phyloP scores from a whole-genome alignment of 2,329 filamentous ascomycete species.

The Xylaria hypoxylon region DNA sequence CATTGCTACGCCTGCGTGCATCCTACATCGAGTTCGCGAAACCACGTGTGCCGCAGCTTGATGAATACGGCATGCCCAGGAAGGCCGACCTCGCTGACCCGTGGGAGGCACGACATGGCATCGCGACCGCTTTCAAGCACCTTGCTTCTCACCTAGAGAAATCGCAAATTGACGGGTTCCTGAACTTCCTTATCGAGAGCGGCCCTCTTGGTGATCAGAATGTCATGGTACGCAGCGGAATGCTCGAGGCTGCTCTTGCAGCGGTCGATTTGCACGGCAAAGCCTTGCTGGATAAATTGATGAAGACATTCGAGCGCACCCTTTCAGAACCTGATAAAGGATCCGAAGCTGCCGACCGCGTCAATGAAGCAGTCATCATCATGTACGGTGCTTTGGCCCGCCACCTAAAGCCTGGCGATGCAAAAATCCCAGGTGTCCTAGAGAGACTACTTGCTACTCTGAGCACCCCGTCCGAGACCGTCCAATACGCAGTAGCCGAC shows the following conservation, averaged over 20 bases:
- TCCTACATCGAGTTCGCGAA: slow-evolving; percentile 84
- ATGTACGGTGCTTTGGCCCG: slow-evolving; percentile 94
- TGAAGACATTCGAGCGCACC: slow-evolving; percentile 90
- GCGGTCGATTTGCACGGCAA: slow-evolving; percentile 86
- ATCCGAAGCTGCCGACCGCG: slow-evolving; percentile 83
- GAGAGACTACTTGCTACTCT: slow-evolving; percentile 87
- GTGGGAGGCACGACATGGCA: slow-evolving; percentile 91
- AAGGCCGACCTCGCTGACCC: slow-evolving; percentile 89
- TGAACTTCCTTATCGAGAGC: slow-evolving; percentile 85
- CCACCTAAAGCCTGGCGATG: slow-evolving; percentile 86
- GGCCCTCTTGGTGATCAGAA: slow-evolving; percentile 90
- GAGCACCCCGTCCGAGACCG: slow-evolving; percentile 93
- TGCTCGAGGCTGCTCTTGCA: slow-evolving; percentile 88
- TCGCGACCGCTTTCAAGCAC: slow-evolving; percentile 87
- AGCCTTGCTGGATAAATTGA: slow-evolving; percentile 84
- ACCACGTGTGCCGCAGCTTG: slow-evolving; percentile 83
- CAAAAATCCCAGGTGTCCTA: slow-evolving; percentile 88
- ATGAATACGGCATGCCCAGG: slow-evolving; percentile 93
- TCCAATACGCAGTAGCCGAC: slow-evolving; percentile 95
- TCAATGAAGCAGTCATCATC: slow-evolving; percentile 97
- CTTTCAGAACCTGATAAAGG: slow-evolving; percentile 87
- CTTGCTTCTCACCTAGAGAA: slow-evolving; percentile 77
- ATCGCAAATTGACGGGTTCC: slow-evolving; percentile 78
- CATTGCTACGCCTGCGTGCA: slow-evolving; percentile 74
- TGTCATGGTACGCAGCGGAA: slow-evolving; percentile 81